phyloP scores from a whole-genome alignment of 2,329 filamentous ascomycete species.

The Knufia petricola region DNA sequence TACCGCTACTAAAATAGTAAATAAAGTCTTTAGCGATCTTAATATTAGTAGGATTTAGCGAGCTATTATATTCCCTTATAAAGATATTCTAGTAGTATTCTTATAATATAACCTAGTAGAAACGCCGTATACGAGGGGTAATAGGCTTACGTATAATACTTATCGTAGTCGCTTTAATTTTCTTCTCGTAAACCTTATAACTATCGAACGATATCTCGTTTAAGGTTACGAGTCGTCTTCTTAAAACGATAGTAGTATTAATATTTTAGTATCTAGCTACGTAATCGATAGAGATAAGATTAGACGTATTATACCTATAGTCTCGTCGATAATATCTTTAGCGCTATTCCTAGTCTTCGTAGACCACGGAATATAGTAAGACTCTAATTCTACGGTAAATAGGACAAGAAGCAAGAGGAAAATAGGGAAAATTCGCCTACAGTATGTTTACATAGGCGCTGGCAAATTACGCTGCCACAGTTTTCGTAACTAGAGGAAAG shows the following conservation, averaged over 20 bases:
- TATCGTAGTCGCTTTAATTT: constrained; percentile 2
- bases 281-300: no score
- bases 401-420: no score
- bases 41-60: constrained; percentile 1
- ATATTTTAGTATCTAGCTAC: no score
- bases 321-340: background rate
- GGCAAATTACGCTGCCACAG: no score
- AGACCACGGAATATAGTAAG: background rate
- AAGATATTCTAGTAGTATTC: constrained; percentile 10
- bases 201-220: constrained; percentile 5
- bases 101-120: constrained; percentile 1
- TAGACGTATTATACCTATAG: background rate
- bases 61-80: background rate
- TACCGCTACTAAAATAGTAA: constrained; percentile 8
- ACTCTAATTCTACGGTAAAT: background rate
- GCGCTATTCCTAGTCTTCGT: background rate
- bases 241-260: background rate
- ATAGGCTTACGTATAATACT: constrained; percentile 3
- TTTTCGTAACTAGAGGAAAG: no score
- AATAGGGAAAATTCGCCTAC: background rate
- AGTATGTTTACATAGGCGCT: background rate
- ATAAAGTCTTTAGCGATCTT: constrained; percentile 11
- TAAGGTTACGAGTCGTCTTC: background rate
- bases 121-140: background rate
- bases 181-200: background rate